Percentiles rank a stretch among this genome's conserved stretches.
Evolutionary conservation across 306 rosid species (phyloP).

Genomic region (Phaseolus lunatus): DNA sequence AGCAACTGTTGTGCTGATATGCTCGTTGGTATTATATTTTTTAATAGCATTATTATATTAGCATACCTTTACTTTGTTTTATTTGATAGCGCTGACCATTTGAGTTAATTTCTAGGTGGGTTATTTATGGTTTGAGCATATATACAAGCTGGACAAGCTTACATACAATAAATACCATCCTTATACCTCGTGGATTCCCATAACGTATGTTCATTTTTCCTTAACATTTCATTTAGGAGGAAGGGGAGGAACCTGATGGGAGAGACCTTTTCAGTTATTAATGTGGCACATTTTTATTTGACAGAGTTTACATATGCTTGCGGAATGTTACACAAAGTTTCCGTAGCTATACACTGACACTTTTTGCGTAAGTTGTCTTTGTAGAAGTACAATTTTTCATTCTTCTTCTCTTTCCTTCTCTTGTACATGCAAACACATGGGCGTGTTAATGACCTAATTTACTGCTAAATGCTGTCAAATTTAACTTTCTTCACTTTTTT

Average conservation of each 20-base stretch:
- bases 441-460: conserved; percentile 11
- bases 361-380: conserved; percentile 77
- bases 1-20: conserved; percentile 62
- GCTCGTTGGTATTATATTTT: conserved; percentile 60
- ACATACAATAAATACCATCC: conserved; percentile 94
- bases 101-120: conserved; percentile 65
- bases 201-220: conserved; percentile 72
- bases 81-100: conserved; percentile 40
- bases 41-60: conserved; percentile 1
- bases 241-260: conserved; percentile 10
- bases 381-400: conserved; percentile 29
- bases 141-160: conserved; percentile 90
- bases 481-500: conserved; percentile 36
- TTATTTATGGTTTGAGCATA: conserved; percentile 84
- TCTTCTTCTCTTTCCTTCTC: conserved; percentile 29
- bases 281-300: conserved; percentile 40
- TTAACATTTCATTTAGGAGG: not conserved
- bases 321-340: conserved; percentile 87
- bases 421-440: not conserved
- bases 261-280: conserved; percentile 35
- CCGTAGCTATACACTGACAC: conserved; percentile 80
- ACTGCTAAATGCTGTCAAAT: conserved; percentile 20
- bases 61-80: conserved; percentile 29
- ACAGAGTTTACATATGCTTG: conserved; percentile 85
- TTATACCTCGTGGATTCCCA: conserved; percentile 97